Base-by-base conservation (phyloP, 2,329 filamentous ascomycete species). In the Fusarium fracticaudum region DNA sequence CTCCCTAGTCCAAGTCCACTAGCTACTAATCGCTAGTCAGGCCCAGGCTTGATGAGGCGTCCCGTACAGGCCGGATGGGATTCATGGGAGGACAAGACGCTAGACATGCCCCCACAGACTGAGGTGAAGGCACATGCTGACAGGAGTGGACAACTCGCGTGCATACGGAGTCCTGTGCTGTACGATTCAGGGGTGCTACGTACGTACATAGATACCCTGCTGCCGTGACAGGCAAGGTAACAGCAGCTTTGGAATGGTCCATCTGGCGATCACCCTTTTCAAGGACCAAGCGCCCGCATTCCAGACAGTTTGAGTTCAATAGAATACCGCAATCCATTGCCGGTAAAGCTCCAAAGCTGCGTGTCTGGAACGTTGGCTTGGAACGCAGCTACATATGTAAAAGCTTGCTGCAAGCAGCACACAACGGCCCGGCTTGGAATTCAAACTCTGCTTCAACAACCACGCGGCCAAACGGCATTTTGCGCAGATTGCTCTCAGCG, bases 141-240 rank as follows among this genome's bases (percentile, higher is more conserved):
- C 37, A 55, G 26, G 67, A 77, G 72, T 76, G 73, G 75, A 55
- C 57, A 70, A 48, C 43, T 29, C 31, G 38, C 47, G 31, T 43
- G 58, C 57, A 67, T 67, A 43, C 33, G 33, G 33, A 35, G 33
- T 35, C 33, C 66, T 40, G 61, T 71, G 40, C 66, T 35, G 61
- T 71, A 44, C 66, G 70, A 67, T 61, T 73, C 70, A 73, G 71
- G 71, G 71, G 70, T 73, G 58, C 54, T 60, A 67, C 61, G 22
- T 41, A 41, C 37, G 18, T 26, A 45, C 43, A 26, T 26, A 26
- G 15, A 47, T 35, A 22, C 15, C 40, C 66, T 59, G 41, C 54
- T 35, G 64, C 58, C 45, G 41, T 57, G 69, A 74, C 67, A 67
- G 58, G 60, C 59, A 62, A 55, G 38, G 38, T 61, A 48, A 45